phyloP scores from a whole-genome alignment of 179 eudicot genomes.

The Vitellaria paradoxa region DNA sequence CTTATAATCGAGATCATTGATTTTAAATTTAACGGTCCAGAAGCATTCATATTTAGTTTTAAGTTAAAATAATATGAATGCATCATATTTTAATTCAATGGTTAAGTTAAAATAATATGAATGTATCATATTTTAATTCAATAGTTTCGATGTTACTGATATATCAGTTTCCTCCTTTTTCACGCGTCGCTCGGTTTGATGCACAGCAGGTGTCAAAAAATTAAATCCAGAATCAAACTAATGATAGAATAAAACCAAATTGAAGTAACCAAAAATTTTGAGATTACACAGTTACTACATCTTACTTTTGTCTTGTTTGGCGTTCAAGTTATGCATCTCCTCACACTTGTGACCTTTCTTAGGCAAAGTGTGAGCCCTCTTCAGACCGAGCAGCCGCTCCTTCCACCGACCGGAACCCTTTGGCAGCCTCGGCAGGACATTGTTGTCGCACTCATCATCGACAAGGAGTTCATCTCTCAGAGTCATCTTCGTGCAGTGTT shows the following conservation, averaged over 20 bases:
- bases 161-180: no score
- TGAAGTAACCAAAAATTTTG: no score
- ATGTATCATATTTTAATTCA: no score
- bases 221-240: no score
- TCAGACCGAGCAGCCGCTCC: conserved; percentile 32
- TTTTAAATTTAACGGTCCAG: neutral
- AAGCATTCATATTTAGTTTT: no score
- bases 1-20: neutral
- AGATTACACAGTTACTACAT: neutral
- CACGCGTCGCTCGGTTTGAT: no score
- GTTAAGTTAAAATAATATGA: no score
- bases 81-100: no score
- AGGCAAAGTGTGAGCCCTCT: conserved; percentile 27
- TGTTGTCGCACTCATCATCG: conserved; percentile 24
- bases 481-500: conserved; percentile 26
- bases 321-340: conserved; percentile 4
- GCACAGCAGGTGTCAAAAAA: no score
- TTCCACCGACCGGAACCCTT: conserved; percentile 42
- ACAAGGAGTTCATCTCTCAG: conserved; percentile 43
- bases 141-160: no score
- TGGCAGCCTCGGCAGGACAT: conserved; percentile 21
- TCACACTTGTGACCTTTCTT: conserved; percentile 25
- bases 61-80: no score
- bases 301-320: conserved; percentile 15
- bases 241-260: no score